These are phyloP conservation scores for Funneliformis caledonium DNA, from an alignment of 371 early-diverging fungal species.

Conservation along the genomic window DNA sequence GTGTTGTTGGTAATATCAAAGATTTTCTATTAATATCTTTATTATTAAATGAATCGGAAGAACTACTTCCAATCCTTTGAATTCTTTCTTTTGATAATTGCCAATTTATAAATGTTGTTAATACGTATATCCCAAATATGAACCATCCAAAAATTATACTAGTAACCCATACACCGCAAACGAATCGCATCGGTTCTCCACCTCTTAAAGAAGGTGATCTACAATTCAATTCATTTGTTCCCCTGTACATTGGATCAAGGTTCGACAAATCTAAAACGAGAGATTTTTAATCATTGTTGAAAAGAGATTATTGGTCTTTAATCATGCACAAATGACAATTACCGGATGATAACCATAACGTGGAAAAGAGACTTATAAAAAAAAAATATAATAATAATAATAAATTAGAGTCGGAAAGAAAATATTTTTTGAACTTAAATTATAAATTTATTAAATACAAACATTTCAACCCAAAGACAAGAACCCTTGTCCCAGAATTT, in stretches of 20 bases:
- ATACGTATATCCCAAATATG: not conserved
- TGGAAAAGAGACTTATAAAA: not conserved
- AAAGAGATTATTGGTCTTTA: not conserved
- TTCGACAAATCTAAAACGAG: not conserved
- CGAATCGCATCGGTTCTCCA: too few relatives aligned
- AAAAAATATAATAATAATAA: not conserved
- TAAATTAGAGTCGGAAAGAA: not conserved
- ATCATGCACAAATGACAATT: not conserved
- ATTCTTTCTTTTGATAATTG: not conserved
- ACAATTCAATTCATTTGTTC: not conserved
- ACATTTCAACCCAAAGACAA: not conserved
- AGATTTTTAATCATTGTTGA: not conserved
- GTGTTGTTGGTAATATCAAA: not conserved
- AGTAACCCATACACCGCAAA: conserved; percentile 7
- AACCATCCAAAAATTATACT: conserved; percentile 25
- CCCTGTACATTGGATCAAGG: not conserved
- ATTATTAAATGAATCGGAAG: not conserved
- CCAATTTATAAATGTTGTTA: not conserved
- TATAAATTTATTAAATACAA: not conserved
- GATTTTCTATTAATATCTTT: not conserved
- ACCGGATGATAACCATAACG: conserved; percentile 1
- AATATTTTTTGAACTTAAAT: not conserved
- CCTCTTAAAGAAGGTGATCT: not conserved
- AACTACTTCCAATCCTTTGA: conserved; percentile 3
- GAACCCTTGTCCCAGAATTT: not conserved